Evolutionary conservation across 2,329 filamentous ascomycete species (phyloP), one percentile per base, ranked within the genome.

Genomic region (Phoma herbarum): DNA sequence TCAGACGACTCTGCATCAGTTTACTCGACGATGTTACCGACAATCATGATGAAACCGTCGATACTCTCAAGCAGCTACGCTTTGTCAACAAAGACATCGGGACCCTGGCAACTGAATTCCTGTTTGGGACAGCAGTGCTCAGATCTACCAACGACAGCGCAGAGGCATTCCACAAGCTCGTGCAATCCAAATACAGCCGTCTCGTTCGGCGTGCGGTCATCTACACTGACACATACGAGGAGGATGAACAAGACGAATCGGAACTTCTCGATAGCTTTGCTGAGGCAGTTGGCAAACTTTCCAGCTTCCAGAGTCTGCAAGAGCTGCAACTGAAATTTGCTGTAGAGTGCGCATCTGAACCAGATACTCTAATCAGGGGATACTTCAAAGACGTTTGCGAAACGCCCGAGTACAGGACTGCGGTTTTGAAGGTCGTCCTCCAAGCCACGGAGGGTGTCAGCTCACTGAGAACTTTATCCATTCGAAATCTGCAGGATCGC

Each of bases 401-500:
- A 8, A 39, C 35, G 35, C 35, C 35, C 8, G n/a, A 20, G 9
- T 39, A 39, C 35, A 39, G 35, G 20, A 20, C 9, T 20, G 35
- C 18, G 35, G 35, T 39, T 1, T 12, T 39, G 18, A 20, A 20
- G 35, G n/a, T 39, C 35, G 18, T 39, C 8, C 20, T 39, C 4
- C 16, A 20, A 39, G 35, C 35, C n/a, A 18, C 9, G n/a, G 35
- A 39, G 35, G 10, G 35, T 39, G 35, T 20, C 26, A 28, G 26
- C 26, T 5, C 26, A 28, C 9, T 28, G 9, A 28, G 26, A 9
- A 28, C 9, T 9, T 28, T 39, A 8, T 39, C 45, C 2, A 37
- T 48, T 23, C 33, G 16, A n/a, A 23, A 37, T n/a, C 22, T 48
- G 18, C 45, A 48, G 20, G 45, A 48, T n/a, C 45, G 37, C 22